phyloP scores from a whole-genome alignment of 2,329 filamentous ascomycete genomes.

The Clarireedia monteithiana region DNA sequence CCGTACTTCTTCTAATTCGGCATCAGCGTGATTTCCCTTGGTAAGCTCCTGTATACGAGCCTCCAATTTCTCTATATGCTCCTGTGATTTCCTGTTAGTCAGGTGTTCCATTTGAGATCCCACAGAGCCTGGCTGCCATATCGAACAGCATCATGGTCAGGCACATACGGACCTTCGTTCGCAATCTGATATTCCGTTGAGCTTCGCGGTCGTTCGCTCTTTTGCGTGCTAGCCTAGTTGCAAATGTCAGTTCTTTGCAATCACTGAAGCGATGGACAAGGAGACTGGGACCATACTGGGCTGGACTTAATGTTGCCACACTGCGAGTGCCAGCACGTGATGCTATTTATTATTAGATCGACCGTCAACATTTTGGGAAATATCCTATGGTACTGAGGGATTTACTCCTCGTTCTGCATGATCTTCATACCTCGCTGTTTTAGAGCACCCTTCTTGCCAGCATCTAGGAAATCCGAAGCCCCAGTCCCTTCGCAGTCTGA shows the following conservation, averaged over 20 bases:
- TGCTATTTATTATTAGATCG: conserved; percentile 18
- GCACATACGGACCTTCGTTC: conserved; percentile 1
- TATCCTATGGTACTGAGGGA: not conserved
- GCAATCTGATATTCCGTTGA: conserved; percentile 57
- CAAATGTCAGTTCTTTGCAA: too few species aligned
- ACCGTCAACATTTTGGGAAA: not conserved
- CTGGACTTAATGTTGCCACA: conserved; percentile 62
- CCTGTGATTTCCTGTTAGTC: conserved; percentile 21
- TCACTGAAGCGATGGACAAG: not conserved
- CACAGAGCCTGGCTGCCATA: too few species aligned
- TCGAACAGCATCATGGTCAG: not conserved
- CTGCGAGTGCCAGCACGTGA: conserved; percentile 53
- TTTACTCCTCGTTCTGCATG: not conserved
- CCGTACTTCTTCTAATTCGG: conserved; percentile 39
- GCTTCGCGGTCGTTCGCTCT: conserved; percentile 86
- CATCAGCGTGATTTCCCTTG: conserved; percentile 39
- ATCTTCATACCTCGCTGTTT: conserved; percentile 23
- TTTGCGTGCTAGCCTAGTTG: conserved; percentile 74
- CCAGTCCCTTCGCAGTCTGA: not conserved
- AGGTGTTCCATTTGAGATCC: not conserved
- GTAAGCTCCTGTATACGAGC: conserved; percentile 65
- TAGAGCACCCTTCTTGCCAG: not conserved
- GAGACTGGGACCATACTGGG: conserved; percentile 1
- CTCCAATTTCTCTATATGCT: conserved; percentile 75
- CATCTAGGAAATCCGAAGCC: not conserved